A percentile compares a stretch with the other conserved stretches of the same genome.
Conservation (phyloP, 805 yeast genomes). For the Debaryomyces tyrocola region DNA sequence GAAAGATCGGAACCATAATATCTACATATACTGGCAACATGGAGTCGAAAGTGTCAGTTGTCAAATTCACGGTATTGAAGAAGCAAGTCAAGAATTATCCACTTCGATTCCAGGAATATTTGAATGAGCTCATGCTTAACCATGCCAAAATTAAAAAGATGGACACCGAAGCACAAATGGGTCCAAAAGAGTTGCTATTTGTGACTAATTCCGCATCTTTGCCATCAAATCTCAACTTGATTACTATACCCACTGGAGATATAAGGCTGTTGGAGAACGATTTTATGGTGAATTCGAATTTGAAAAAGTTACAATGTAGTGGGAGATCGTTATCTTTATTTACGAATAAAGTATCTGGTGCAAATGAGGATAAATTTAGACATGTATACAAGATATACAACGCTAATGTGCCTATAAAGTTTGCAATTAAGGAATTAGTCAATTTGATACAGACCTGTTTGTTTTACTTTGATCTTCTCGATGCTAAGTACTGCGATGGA, state of each 20-base stretch:
- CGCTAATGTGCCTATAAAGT: slow-evolving; percentile 51
- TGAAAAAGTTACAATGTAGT: slow-evolving; percentile 76
- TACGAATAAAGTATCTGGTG: slow-evolving; percentile 65
- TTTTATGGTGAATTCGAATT: slow-evolving; percentile 73
- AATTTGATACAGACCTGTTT: slow-evolving; percentile 72
- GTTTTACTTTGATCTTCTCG: slow-evolving; percentile 73
- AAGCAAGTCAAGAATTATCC: slow-evolving; percentile 50
- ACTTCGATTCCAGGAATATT: slow-evolving; percentile 52
- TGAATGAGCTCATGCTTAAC: slow-evolving; percentile 63
- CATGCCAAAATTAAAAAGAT: slow-evolving; percentile 67
- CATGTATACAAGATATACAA: slow-evolving; percentile 64
- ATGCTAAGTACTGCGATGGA: slow-evolving; percentile 77
- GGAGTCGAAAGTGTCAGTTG: slow-evolving; percentile 59
- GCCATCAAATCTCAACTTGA: slow-evolving; percentile 70
- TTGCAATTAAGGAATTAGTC: slow-evolving; percentile 74
- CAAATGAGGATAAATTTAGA: slow-evolving; percentile 78
- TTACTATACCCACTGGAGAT: slow-evolving; percentile 68
- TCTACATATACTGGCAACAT: slow-evolving; percentile 85
- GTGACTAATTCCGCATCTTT: slow-evolving; percentile 82
- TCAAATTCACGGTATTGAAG: slow-evolving; percentile 55
- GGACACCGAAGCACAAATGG: slow-evolving; percentile 14
- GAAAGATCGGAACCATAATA: slow-evolving; percentile 66
- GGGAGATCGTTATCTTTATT: slow-evolving; percentile 79
- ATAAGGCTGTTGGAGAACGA: slow-evolving; percentile 48
- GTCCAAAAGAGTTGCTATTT: slow-evolving; percentile 45